Evolutionary conservation across 495 filamentous ascomycete species (phyloP), one percentile per base, ranked within the genome.

Genomic region (Monascus purpureus): DNA sequence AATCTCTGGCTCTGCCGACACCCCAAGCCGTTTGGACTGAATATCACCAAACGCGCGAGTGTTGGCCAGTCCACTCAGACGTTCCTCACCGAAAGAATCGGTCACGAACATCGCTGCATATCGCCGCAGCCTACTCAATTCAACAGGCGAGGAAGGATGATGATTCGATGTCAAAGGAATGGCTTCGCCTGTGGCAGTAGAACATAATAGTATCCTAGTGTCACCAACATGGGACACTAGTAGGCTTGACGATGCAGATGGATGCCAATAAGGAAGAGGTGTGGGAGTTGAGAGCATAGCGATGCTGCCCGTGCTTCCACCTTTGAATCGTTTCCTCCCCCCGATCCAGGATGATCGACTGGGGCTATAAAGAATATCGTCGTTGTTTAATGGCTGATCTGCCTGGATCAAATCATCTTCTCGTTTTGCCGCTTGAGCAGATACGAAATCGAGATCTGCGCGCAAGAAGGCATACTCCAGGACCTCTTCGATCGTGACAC

Each of bases 51-150:
- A 95, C 2, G 87, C 68, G 4, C 90, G 81, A 6, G 82, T 88
- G 57, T 97, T 97, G 43, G 90, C 90, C 1, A 97, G 72, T 0
- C 88, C 86, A 32, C 74, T 74, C 60, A 97, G 85, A 38, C 90
- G 84, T 52, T 96, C 92, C 53, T 97, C 92, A 45, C 90, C 90
- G 47, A 96, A 96, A 11, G 83, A 90, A 50, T 97, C 90, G 0
- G 88, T 93, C 14, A 92, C 75, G 42, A 97, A 87, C 1, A 78
- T 81, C 11, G 79, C 63, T 8, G 84, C 82, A 45, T 81, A 95
- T 31, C 87, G 79, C 4, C 86, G 77, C 19, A 97, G 69, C 14
- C 90, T 73, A 31, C 70, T 74, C 8, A 80, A 75, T 58, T 97
- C 90, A 32, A 72, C 59, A 0, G 92, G 88, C 1, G 76, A 70